A percentile compares a stretch with the other conserved stretches of the same genome.
phyloP scores from a whole-genome alignment of 495 filamentous ascomycete genomes.

The Talaromyces wortmannii region DNA sequence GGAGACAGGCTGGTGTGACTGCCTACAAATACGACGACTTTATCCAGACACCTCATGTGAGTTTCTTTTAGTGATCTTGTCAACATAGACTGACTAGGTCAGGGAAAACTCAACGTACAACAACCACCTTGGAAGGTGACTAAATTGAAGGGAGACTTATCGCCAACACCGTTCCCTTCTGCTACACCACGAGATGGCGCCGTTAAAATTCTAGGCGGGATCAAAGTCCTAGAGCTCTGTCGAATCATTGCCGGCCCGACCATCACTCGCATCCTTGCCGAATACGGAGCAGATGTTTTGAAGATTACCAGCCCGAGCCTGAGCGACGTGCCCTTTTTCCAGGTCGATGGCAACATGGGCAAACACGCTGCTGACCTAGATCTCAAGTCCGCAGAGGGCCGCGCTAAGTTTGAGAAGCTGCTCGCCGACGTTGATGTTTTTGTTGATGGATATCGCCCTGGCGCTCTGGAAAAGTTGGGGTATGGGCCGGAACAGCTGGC shows the following conservation, averaged over 20 bases:
- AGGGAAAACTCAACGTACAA: constrained; percentile 41
- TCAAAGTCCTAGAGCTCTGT: constrained; percentile 61
- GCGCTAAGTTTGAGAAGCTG: constrained; percentile 50
- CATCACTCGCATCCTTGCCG: constrained; percentile 57
- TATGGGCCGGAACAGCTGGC: constrained; percentile 49
- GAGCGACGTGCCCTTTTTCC: constrained; percentile 73
- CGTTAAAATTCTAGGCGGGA: constrained; percentile 22
- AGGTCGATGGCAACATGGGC: constrained; percentile 71
- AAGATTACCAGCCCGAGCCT: constrained; percentile 64
- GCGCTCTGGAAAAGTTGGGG: constrained; percentile 57
- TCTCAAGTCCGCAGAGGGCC: constrained; percentile 46
- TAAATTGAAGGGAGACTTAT: constrained; percentile 34
- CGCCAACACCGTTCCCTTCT: constrained; percentile 47
- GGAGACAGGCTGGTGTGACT: constrained; percentile 59
- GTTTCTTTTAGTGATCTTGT: constrained; percentile 12
- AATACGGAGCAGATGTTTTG: constrained; percentile 61
- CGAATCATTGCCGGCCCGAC: constrained; percentile 55
- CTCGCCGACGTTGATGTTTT: constrained; percentile 52
- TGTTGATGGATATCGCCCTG: constrained; percentile 64
- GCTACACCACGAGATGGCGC: constrained; percentile 9
- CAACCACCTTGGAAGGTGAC: constrained; percentile 49
- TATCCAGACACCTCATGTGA: constrained; percentile 51
- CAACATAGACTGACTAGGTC: constrained; percentile 7
- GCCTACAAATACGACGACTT: constrained; percentile 62
- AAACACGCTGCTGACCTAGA: constrained; percentile 55